A percentile compares a stretch with the other conserved stretches of the same genome.
Evolutionary conservation across 2,329 filamentous ascomycete genomes (phyloP).

Genomic region (Cytospora piceae): DNA sequence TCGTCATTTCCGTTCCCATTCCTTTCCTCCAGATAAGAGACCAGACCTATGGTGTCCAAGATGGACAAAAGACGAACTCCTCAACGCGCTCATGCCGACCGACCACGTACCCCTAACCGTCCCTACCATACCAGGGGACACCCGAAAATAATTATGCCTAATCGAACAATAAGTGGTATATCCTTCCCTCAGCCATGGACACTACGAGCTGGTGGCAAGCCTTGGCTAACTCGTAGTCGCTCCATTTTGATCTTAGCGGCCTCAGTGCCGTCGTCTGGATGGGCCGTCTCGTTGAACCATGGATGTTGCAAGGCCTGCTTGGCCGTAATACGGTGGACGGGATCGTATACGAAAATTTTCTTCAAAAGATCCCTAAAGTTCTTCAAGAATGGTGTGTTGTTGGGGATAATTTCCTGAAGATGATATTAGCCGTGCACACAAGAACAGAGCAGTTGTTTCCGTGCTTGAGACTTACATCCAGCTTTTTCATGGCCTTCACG

Average conservation of each 20-base stretch:
- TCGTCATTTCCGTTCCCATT: conserved; percentile 19
- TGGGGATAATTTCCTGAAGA: conserved; percentile 65
- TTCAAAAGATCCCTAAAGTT: conserved; percentile 67
- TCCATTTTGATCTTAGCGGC: conserved; percentile 66
- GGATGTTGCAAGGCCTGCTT: conserved; percentile 68
- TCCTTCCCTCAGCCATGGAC: conserved; percentile 28
- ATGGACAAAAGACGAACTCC: conserved; percentile 22
- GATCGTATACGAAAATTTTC: conserved; percentile 72
- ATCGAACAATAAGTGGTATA: conserved; percentile 19
- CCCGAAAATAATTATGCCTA: conserved; percentile 26
- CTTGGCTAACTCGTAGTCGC: conserved; percentile 50
- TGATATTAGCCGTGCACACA: conserved; percentile 34
- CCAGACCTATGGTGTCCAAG: conserved; percentile 24
- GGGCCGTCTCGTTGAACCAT: conserved; percentile 68
- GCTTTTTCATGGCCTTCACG: conserved; percentile 72
- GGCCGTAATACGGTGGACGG: conserved; percentile 66
- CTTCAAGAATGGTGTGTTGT: conserved; percentile 60
- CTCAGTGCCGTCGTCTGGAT: conserved; percentile 69
- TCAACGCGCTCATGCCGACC: conserved; percentile 22
- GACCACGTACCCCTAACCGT: conserved; percentile 19
- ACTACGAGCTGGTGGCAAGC: conserved; percentile 35
- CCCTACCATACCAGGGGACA: conserved; percentile 18
- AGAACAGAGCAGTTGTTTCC: neutral
- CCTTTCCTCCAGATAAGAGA: conserved; percentile 13
- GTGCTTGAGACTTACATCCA: conserved; percentile 54